Evolutionary conservation across 169 alveolate genomes (phyloP), one percentile per base, ranked within the genome.

Genomic region (Plasmodium gaboni): DNA sequence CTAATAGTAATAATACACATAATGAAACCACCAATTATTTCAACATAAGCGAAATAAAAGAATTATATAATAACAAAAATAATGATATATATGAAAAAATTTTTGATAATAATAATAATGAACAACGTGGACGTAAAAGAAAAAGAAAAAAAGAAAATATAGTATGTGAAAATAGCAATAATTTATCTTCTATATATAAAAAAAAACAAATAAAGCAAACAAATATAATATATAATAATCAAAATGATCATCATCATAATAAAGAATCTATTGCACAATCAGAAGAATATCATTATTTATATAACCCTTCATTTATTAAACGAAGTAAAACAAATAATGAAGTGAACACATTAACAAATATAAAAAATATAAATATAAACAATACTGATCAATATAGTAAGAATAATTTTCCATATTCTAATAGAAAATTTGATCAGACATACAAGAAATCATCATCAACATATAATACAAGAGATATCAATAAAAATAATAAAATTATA

Each of bases 21-120:
- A 83, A 67, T 48, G 32, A 83, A 15, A 46, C 64, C 55, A 13
- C 91, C 17, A 83, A 48, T 53, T 83, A 83, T 63, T 68, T 83
- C 55, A 72, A 83, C 53, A 24, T 68, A 68, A 83, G 32, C 57
- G 26, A 83, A 24, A 68, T 83, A 68, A 83, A 83, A 50, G 53
- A 67, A 28, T 57, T 68, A 53, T 68, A 26, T 46, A 48, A 71
- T 22, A 38, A 19, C 19, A 48, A 67, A 68, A 83, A 63, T 57
- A 55, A 22, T 38, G n/a, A 80, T 42, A 55, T 59, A 12, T 83
- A 67, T 57, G 91, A 83, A 19, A 59, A 83, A 6, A 68, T 68
- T 83, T 83, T 83, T 83, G 51, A 63, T 71, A 24, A 17, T 0
- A 15, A 28, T 42, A 55, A 38, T 59, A 26, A 17, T 10, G 72